Evolutionary conservation across 2,329 filamentous ascomycete genomes (phyloP), one percentile per base, ranked within the genome.

Genomic region (Trichothecium sympodiale): DNA sequence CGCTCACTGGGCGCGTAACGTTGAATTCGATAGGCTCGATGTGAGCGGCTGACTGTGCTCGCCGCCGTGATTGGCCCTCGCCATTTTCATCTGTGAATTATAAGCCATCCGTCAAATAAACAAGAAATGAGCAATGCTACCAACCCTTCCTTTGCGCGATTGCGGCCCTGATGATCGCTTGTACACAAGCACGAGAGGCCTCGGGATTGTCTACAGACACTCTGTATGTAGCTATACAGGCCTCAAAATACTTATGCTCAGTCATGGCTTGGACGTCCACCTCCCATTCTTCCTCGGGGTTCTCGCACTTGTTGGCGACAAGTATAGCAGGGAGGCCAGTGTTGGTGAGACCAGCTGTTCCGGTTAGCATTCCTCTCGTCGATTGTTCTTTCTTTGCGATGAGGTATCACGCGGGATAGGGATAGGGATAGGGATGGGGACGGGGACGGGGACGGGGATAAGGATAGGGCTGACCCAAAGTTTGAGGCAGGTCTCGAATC

Each of bases 281-380:
- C 52, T 85, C 73, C 50, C 82, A 78, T 40, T 76, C 65, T 39
- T 74, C 70, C 42, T 80, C 74, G 33, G 80, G 77, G 34, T 77
- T 74, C 56, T 95, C 89, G 64, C 85, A 94, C 67, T 95, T 95
- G 56, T 80, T 89, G 37, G 86, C 85, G 35, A 93, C 83, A 29
- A 95, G 71, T 42, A 89, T 71, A 36, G 81, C 82, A 8, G 88
- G 86, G 28, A 94, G 61, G 17, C 71, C 70, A 14, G 81, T 77
- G 47, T 80, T 81, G 39, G 77, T 73, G 35, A 94, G 67, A 29
- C 80, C 79, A 61, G 77, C 87, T 93, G 55, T 49, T 34, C 8
- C 29, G 33, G 18, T 35, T 27, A 40, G 32, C 33, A 23, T 34
- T n/a, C 29, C 15, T 15, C 20, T 17, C 9, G 8, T 18, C 17